These are phyloP conservation scores for Yarrowia deformans DNA, from an alignment of 805 yeast genomes.

Conservation along the genomic window DNA sequence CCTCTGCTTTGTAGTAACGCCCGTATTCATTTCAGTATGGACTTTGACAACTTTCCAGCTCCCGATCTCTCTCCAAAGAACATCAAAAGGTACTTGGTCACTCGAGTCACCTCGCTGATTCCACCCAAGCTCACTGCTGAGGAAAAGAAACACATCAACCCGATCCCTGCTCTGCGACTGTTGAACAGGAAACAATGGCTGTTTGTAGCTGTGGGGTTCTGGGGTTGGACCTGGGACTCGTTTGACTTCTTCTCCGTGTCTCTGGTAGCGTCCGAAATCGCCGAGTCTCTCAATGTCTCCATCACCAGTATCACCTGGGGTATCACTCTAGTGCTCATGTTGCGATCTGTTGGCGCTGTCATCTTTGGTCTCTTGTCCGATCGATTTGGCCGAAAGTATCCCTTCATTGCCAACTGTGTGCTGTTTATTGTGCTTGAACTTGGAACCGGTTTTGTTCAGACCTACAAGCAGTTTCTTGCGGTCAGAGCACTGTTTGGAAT, in stretches of 20 bases:
- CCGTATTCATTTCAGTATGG: not conserved
- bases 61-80: slow-evolving; percentile 3
- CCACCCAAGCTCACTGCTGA: slow-evolving; percentile 9
- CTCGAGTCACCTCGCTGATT: not conserved
- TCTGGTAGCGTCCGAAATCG: slow-evolving; percentile 56
- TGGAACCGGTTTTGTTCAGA: slow-evolving; percentile 8
- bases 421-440: not conserved
- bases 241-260: slow-evolving; percentile 73
- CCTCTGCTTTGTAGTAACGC: not conserved
- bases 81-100: slow-evolving; percentile 14
- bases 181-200: slow-evolving; percentile 61
- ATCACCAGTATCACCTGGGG: slow-evolving; percentile 72
- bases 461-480: slow-evolving; percentile 57
- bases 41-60: slow-evolving; percentile 5
- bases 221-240: slow-evolving; percentile 76
- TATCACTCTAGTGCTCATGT: slow-evolving; percentile 72
- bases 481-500: slow-evolving; percentile 71
- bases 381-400: slow-evolving; percentile 14
- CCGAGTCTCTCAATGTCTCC: slow-evolving; percentile 43
- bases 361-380: slow-evolving; percentile 60
- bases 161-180: slow-evolving; percentile 14
- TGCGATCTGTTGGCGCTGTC: slow-evolving; percentile 75
- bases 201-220: slow-evolving; percentile 64
- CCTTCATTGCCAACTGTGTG: slow-evolving; percentile 8
- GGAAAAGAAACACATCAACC: slow-evolving; percentile 11